These are phyloP conservation scores for Pseudonitzschia multistriata DNA, from an alignment of 108 stramenopile genomes.

Conservation along the genomic window DNA sequence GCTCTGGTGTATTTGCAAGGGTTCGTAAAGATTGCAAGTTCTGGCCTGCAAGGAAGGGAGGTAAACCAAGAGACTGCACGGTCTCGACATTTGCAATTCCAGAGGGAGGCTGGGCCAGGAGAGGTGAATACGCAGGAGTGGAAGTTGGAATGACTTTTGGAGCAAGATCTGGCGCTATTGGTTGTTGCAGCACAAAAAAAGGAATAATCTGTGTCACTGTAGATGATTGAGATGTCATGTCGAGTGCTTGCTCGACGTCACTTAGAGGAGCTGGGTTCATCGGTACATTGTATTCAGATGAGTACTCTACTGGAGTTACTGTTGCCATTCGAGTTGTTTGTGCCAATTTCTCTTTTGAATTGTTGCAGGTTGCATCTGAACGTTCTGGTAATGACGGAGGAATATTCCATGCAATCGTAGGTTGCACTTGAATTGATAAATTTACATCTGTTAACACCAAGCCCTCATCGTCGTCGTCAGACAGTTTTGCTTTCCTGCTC, in stretches of 20 bases:
- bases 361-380: conserved; percentile 52
- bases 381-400: conserved; percentile 52
- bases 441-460: conserved; percentile 6
- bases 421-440: conserved; percentile 41
- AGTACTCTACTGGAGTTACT: conserved; percentile 47
- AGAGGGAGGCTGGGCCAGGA: conserved; percentile 5
- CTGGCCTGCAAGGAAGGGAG: conserved; percentile 73
- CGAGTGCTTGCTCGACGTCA: conserved; percentile 81
- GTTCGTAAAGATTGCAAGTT: conserved; percentile 80
- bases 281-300: conserved; percentile 62
- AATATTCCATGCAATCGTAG: conserved; percentile 48
- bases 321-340: conserved; percentile 62
- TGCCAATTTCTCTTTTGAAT: conserved; percentile 57
- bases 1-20: conserved; percentile 64
- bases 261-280: conserved; percentile 60
- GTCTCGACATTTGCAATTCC: conserved; percentile 44
- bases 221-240: conserved; percentile 65
- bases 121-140: conserved; percentile 10
- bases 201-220: conserved; percentile 62
- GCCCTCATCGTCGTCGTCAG: conserved; percentile 55
- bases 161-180: conserved; percentile 33
- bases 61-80: conserved; percentile 57
- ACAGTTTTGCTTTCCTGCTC: conserved; percentile 55
- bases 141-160: conserved; percentile 16
- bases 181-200: conserved; percentile 65